Conservation (phyloP, 1,284 basidiomycete genomes). For the Ceratobasidium sp. region DNA sequence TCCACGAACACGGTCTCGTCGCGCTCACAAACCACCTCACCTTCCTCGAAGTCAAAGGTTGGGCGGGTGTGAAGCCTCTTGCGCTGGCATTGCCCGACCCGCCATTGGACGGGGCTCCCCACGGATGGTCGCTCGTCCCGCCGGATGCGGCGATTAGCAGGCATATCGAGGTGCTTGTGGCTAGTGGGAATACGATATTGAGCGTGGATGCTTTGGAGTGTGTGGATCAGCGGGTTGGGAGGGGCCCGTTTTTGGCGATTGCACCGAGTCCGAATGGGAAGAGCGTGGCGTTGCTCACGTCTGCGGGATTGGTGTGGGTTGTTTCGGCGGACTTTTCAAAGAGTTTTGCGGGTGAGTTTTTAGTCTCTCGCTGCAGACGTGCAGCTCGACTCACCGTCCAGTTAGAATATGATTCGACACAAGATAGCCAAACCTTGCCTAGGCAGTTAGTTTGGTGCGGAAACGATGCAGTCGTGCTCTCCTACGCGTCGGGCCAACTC, state of each 20-base stretch:
- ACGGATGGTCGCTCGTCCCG: slow-evolving; percentile 87
- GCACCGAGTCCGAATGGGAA: slow-evolving; percentile 94
- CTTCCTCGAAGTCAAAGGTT: slow-evolving; percentile 87
- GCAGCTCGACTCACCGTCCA: not conserved
- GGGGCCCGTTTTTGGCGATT: slow-evolving; percentile 90
- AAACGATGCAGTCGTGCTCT: slow-evolving; percentile 92
- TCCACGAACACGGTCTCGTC: slow-evolving; percentile 89
- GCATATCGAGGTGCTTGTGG: slow-evolving; percentile 88
- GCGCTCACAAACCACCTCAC: slow-evolving; percentile 83
- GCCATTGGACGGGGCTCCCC: slow-evolving; percentile 66
- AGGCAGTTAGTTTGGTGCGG: slow-evolving; percentile 94
- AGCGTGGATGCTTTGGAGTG: slow-evolving; percentile 88
- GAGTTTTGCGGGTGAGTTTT: slow-evolving; percentile 57
- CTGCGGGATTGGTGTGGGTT: slow-evolving; percentile 84
- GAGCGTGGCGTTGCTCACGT: slow-evolving; percentile 87
- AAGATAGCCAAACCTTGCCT: slow-evolving; percentile 55
- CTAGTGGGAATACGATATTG: slow-evolving; percentile 81
- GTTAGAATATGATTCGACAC: slow-evolving; percentile 49
- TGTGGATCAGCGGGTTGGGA: slow-evolving; percentile 85
- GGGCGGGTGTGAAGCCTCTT: slow-evolving; percentile 80
- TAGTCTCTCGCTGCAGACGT: not conserved
- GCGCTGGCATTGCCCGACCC: slow-evolving; percentile 77
- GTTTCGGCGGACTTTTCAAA: slow-evolving; percentile 93
- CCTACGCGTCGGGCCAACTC: slow-evolving; percentile 79
- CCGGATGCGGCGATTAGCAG: slow-evolving; percentile 88